Evolutionary conservation across 805 yeast species (phyloP), one percentile per base, ranked within the genome.

Genomic region (Saturnispora besseyi): DNA sequence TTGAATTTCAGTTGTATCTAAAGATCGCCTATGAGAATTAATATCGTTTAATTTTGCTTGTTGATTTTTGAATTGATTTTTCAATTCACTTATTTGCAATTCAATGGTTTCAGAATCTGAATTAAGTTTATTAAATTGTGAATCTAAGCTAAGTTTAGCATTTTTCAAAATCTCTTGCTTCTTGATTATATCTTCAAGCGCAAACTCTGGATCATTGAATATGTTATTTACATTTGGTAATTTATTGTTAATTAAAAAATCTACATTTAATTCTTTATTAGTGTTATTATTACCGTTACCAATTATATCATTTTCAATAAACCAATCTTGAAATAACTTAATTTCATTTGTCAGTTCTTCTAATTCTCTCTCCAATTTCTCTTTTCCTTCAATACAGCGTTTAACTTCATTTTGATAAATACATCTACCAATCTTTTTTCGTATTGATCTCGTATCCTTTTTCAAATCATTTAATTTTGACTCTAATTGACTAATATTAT

Each of bases 301-400:
- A 22, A 36, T 18, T 18, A 50, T 15, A 15, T 41, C 51, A 28
- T 29, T 33, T 21, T 41, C 46, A 13, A 11, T 15, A 12, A 49
- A 44, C 41, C 50, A 41, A 11, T n/a, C 29, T 4, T 43, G 59
- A 53, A 70, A 50, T 7, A 53, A 57, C 24, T 64, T 64, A 28
- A 74, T 58, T 31, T 62, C 62, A 7, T 51, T 56, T 24, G 69
- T 59, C 55, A 70, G 49, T 6, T 55, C 59, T 22, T 65, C 64
- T 24, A 74, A 56, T 30, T 62, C 62, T 4, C 49, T 55, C 22
- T 69, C 59, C 51, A 68, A 57, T 2, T 52, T 43, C n/a, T 48
- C 49, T 30, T 50, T 50, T 5, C 56, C 55, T 22, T 50, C 56
- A 46, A 51, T 52, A 44, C 46, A 57, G 40, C 41, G 51, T 33